phyloP scores from a whole-genome alignment of 2,329 filamentous ascomycete species.

The Penicillium sp. region DNA sequence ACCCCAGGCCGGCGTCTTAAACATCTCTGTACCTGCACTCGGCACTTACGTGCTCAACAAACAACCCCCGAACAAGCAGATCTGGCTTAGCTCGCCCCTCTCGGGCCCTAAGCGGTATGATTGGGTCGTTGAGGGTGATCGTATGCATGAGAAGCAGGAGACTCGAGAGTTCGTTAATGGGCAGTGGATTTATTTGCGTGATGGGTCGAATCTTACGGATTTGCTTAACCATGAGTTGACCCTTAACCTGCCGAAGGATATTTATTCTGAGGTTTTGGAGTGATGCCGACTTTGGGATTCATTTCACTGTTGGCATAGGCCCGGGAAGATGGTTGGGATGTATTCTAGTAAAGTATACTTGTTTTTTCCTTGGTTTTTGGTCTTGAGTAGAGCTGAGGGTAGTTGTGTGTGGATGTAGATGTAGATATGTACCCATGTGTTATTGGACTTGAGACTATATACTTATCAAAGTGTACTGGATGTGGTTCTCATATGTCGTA shows the following conservation, averaged over 20 bases:
- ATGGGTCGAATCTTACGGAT: slow-evolving; percentile 69
- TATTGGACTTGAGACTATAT: background rate
- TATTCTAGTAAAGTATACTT: background rate
- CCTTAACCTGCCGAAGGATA: slow-evolving; percentile 52
- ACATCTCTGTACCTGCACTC: slow-evolving; percentile 61
- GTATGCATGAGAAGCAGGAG: slow-evolving; percentile 73
- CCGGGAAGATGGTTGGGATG: background rate
- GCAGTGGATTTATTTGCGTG: slow-evolving; percentile 82
- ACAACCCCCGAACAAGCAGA: slow-evolving; percentile 93
- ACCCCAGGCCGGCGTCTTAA: slow-evolving; percentile 75
- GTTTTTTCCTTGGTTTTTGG: background rate
- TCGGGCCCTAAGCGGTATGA: slow-evolving; percentile 93
- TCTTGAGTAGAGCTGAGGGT: background rate
- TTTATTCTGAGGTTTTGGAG: slow-evolving; percentile 30
- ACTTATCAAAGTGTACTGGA: background rate
- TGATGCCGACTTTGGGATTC: background rate
- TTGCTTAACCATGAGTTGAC: slow-evolving; percentile 72
- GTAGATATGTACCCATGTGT: background rate
- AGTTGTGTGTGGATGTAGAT: background rate
- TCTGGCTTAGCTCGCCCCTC: slow-evolving; percentile 90
- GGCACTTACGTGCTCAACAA: slow-evolving; percentile 97
- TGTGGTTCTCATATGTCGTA: background rate
- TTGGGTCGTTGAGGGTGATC: slow-evolving; percentile 69
- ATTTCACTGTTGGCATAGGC: too few species aligned
- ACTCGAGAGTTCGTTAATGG: slow-evolving; percentile 52